phyloP scores from a whole-genome alignment of 768 basidiomycete genomes.

The Lepiota venenata region DNA sequence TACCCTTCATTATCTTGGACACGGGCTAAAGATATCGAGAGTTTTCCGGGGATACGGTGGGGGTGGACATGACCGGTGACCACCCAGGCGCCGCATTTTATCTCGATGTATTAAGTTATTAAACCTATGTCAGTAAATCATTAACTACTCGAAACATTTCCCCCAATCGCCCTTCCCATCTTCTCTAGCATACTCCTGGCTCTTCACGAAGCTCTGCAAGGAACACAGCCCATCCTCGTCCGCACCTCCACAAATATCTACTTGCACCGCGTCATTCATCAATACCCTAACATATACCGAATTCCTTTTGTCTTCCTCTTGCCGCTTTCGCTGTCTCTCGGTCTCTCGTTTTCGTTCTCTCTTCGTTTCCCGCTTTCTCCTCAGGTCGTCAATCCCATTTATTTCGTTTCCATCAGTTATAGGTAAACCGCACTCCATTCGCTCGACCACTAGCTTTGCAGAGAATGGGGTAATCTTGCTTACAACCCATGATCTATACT shows the following conservation, averaged over 20 bases:
- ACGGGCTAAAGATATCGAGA: no score
- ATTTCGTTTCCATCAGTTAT: no score
- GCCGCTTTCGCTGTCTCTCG: neutral
- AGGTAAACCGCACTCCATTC: constrained; percentile 40
- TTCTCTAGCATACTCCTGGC: constrained; percentile 63
- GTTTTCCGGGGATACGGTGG: no score
- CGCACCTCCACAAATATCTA: constrained; percentile 55
- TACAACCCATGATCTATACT: constrained; percentile 45
- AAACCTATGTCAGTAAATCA: neutral
- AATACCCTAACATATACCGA: constrained; percentile 63
- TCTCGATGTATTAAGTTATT: no score
- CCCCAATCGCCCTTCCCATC: constrained; percentile 73
- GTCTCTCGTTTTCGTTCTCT: neutral
- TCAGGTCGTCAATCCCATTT: no score
- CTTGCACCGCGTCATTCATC: constrained; percentile 69
- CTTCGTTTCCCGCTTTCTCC: no score
- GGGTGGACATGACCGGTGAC: no score
- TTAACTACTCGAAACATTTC: constrained; percentile 40
- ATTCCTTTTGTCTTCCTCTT: constrained; percentile 7
- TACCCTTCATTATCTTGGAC: no score
- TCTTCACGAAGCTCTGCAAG: constrained; percentile 61
- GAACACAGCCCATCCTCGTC: constrained; percentile 49
- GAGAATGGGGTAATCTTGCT: constrained; percentile 71
- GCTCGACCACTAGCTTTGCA: constrained; percentile 70
- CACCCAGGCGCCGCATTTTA: no score